A percentile compares a stretch with the other conserved stretches of the same genome.
phyloP scores from a whole-genome alignment of 2,329 filamentous ascomycete species.

The Apiospora arundinis region DNA sequence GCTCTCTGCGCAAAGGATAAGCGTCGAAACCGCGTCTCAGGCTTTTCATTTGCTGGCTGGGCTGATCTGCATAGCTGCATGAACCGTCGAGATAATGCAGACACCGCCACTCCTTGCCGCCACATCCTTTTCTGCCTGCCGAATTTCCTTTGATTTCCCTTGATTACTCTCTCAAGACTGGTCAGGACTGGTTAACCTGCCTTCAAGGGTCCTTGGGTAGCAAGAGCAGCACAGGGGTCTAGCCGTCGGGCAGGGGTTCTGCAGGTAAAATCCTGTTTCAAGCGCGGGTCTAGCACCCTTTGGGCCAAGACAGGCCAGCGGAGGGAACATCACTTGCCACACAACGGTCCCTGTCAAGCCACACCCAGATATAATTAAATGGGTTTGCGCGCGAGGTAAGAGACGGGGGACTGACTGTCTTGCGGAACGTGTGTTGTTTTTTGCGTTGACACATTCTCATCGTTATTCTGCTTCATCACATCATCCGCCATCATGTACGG shows the following conservation, averaged over 20 bases:
- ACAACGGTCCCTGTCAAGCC: conserved; percentile 37
- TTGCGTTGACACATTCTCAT: conserved; percentile 18
- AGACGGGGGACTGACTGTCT: conserved; percentile 20
- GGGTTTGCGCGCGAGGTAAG: conserved; percentile 20
- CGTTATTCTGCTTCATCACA: not conserved
- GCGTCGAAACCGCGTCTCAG: not conserved
- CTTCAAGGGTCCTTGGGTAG: not conserved
- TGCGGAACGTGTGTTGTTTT: conserved; percentile 26
- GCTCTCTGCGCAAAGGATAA: not conserved
- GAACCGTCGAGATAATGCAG: conserved; percentile 12
- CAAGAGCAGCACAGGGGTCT: conserved; percentile 10
- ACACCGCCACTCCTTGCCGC: conserved; percentile 17
- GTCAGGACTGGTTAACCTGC: not conserved
- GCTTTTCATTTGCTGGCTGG: not conserved
- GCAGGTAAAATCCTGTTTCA: conserved; percentile 10
- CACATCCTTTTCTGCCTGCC: not conserved
- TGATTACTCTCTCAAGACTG: too few species aligned
- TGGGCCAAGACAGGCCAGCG: not conserved
- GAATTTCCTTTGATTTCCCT: too few species aligned
- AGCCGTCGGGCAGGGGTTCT: not conserved
- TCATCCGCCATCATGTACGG: conserved; percentile 4
- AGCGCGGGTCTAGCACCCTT: conserved; percentile 5
- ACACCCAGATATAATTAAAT: conserved; percentile 34
- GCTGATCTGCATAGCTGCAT: not conserved
- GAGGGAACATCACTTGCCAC: conserved; percentile 24